Evolutionary conservation across 164 flowering plant genomes (phyloP).

Genomic region (Liriodendron chinense): DNA sequence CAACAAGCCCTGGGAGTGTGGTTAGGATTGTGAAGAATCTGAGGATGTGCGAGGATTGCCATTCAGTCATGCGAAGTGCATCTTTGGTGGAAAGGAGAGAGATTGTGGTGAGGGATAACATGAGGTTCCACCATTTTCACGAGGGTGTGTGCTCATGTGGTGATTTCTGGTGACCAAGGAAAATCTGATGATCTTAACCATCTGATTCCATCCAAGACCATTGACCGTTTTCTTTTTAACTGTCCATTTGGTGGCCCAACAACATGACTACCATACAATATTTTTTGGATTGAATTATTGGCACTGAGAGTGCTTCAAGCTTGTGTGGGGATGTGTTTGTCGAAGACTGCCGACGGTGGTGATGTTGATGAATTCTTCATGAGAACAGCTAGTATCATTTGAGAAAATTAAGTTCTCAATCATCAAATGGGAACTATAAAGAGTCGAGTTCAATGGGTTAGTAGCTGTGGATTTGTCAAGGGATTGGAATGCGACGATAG

Average conservation of each 20-base stretch:
- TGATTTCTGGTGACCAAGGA: constrained; percentile 23
- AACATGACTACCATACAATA: not conserved
- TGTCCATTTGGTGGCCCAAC: not conserved
- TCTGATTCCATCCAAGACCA: not conserved
- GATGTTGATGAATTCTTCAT: not conserved
- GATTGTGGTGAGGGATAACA: constrained; percentile 25
- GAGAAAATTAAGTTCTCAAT: not conserved
- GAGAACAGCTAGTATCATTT: not conserved
- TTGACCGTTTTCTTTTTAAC: not conserved
- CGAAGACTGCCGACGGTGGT: not conserved
- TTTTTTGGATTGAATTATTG: not conserved
- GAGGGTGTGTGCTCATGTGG: constrained; percentile 27
- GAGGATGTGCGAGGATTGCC: constrained; percentile 29
- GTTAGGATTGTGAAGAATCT: constrained; percentile 25
- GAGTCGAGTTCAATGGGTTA: too few species aligned
- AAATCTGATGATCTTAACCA: not conserved
- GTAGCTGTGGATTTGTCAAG: too few species aligned
- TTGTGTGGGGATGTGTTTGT: not conserved
- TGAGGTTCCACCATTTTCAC: constrained; percentile 25
- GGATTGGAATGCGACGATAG: too few species aligned
- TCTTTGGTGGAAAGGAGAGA: constrained; percentile 17
- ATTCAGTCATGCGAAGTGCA: constrained; percentile 20
- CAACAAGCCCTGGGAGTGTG: constrained; percentile 11
- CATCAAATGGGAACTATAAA: too few species aligned
- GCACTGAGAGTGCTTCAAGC: not conserved